Evolutionary conservation across 2,329 filamentous ascomycete genomes (phyloP).

Genomic region (Colletotrichum sp.): DNA sequence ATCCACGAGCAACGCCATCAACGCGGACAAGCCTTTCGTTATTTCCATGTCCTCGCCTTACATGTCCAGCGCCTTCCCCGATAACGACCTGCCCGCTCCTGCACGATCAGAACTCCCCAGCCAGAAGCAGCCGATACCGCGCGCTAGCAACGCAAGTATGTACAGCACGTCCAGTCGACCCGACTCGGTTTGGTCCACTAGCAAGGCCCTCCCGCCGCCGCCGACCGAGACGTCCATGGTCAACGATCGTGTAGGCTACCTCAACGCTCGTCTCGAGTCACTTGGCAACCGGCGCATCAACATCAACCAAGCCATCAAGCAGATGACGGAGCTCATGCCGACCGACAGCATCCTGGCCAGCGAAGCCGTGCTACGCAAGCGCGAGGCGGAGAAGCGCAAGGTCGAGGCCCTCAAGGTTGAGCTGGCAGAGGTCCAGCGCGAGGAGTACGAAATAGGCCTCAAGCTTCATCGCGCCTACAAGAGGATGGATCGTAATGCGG

Average conservation of each 20-base stretch:
- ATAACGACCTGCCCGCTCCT: slow-evolving; percentile 7
- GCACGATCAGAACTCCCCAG: slow-evolving; percentile 18
- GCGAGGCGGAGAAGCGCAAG: slow-evolving; percentile 65
- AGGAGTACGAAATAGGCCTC: slow-evolving; percentile 81
- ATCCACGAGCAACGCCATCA: slow-evolving; percentile 18
- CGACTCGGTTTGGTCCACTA: slow-evolving; percentile 40
- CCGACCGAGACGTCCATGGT: slow-evolving; percentile 63
- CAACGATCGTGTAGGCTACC: slow-evolving; percentile 67
- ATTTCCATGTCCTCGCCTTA: slow-evolving; percentile 39
- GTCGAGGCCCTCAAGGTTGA: slow-evolving; percentile 70
- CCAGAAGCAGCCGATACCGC: slow-evolving; percentile 5
- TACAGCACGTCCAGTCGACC: slow-evolving; percentile 14
- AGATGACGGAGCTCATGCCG: slow-evolving; percentile 81
- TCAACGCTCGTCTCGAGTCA: slow-evolving; percentile 70
- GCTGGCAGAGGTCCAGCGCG: slow-evolving; percentile 73
- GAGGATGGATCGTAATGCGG: slow-evolving; percentile 70
- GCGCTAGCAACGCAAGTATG: background rate
- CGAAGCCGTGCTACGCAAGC: slow-evolving; percentile 63
- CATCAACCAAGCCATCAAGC: slow-evolving; percentile 73
- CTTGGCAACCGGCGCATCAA: slow-evolving; percentile 73
- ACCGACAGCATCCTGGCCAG: slow-evolving; percentile 71
- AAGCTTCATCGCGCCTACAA: slow-evolving; percentile 78
- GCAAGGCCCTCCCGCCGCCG: slow-evolving; percentile 66
- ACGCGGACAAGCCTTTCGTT: slow-evolving; percentile 30
- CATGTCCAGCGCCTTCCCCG: slow-evolving; percentile 29